Evolutionary conservation across 2,329 filamentous ascomycete genomes (phyloP).

Genomic region (Aspergillus pseudoterreus): DNA sequence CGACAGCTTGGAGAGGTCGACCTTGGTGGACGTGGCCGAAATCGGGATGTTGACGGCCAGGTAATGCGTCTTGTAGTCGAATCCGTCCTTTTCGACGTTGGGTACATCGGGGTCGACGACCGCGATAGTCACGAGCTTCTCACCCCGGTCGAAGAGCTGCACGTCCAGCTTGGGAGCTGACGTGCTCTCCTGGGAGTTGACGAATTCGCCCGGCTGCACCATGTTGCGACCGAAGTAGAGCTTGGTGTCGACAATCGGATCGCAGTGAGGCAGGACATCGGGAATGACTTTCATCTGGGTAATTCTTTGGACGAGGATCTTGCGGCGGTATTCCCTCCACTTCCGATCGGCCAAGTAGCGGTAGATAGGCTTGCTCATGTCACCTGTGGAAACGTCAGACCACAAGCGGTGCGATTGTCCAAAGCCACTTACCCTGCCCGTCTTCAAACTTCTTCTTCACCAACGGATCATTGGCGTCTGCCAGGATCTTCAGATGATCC

Average conservation of each 20-base stretch:
- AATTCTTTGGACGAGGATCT: slow-evolving; percentile 79
- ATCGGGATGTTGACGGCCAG: slow-evolving; percentile 72
- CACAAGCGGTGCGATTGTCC: slow-evolving; percentile 10
- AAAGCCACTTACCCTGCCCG: slow-evolving; percentile 61
- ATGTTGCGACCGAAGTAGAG: slow-evolving; percentile 71
- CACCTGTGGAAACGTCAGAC: slow-evolving; percentile 53
- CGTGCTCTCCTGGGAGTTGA: slow-evolving; percentile 72
- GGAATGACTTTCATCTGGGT: slow-evolving; percentile 82
- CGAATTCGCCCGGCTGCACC: slow-evolving; percentile 71
- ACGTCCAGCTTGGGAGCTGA: slow-evolving; percentile 71
- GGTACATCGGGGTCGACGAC: slow-evolving; percentile 92
- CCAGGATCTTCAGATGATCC: slow-evolving; percentile 78
- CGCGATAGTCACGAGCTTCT: slow-evolving; percentile 77
- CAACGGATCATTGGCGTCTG: slow-evolving; percentile 90
- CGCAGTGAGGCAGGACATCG: slow-evolving; percentile 77
- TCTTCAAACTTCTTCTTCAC: slow-evolving; percentile 95
- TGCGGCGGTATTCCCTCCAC: slow-evolving; percentile 80
- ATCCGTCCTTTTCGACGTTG: slow-evolving; percentile 68
- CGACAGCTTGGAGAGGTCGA: slow-evolving; percentile 63
- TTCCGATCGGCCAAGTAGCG: slow-evolving; percentile 80
- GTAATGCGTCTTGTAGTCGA: slow-evolving; percentile 80
- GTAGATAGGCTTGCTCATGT: slow-evolving; percentile 97
- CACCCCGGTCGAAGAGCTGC: slow-evolving; percentile 77
- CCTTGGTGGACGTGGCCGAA: slow-evolving; percentile 55
- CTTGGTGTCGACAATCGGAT: slow-evolving; percentile 74